Percentiles rank a stretch among this genome's conserved stretches.
These are phyloP conservation scores for Apiospora hydei DNA, from an alignment of 2,329 filamentous ascomycete genomes.

Conservation along the genomic window DNA sequence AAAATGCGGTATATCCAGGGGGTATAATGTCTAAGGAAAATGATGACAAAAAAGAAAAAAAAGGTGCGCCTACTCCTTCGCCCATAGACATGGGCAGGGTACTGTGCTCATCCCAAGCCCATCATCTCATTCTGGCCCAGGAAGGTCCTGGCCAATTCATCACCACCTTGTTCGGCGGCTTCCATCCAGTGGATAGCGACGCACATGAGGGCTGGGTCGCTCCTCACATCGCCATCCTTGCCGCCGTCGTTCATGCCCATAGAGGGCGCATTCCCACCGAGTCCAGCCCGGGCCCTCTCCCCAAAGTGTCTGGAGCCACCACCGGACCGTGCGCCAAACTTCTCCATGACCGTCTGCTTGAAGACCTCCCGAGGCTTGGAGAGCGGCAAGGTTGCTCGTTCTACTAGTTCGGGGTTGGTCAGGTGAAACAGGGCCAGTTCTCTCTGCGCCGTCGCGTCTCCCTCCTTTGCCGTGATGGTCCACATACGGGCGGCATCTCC, in stretches of 20 bases:
- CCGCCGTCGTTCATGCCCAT: slow-evolving; percentile 40
- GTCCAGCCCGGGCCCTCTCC: slow-evolving; percentile 40
- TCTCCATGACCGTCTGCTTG: slow-evolving; percentile 84
- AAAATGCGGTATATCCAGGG: slow-evolving; percentile 17
- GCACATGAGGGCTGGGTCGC: slow-evolving; percentile 89
- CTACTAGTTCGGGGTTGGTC: slow-evolving; percentile 85
- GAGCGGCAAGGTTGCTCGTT: slow-evolving; percentile 81
- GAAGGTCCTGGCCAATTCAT: slow-evolving; percentile 83
- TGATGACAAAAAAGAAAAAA: neutral
- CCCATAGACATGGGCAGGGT: neutral
- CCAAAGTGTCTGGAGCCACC: slow-evolving; percentile 42
- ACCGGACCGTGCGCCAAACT: slow-evolving; percentile 56
- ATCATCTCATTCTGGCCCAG: slow-evolving; percentile 69
- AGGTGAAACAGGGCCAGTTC: slow-evolving; percentile 95
- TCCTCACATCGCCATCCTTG: slow-evolving; percentile 62
- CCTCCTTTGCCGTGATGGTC: slow-evolving; percentile 93
- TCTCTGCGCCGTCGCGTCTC: slow-evolving; percentile 85
- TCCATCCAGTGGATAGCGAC: slow-evolving; percentile 98
- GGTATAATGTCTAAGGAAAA: slow-evolving; percentile 10
- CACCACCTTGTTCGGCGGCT: slow-evolving; percentile 83
- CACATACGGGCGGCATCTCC: slow-evolving; percentile 88
- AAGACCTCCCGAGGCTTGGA: slow-evolving; percentile 89
- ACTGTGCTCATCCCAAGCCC: slow-evolving; percentile 33
- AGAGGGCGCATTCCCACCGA: slow-evolving; percentile 36
- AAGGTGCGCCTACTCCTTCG: neutral